Evolutionary conservation across 371 early-diverging fungal genomes (phyloP).

Genomic region (Conidiobolus incongruus): DNA sequence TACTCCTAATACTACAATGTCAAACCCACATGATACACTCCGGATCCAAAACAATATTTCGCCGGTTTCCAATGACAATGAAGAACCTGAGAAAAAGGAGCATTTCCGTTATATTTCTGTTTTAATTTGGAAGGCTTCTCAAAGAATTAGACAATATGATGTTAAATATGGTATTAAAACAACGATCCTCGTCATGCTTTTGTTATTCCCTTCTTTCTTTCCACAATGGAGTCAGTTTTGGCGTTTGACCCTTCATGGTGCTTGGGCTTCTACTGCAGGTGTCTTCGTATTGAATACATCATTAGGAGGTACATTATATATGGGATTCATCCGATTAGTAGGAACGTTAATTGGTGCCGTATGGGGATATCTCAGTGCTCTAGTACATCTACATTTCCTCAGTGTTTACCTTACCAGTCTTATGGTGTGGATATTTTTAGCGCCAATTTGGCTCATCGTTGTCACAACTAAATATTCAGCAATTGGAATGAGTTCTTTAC

Average conservation of each 20-base stretch:
- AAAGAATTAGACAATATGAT: too few species aligned
- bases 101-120: too few species aligned
- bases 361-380: conserved; percentile 2
- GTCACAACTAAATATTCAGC: neutral
- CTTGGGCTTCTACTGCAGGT: conserved; percentile 3
- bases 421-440: conserved; percentile 2
- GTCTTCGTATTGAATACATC: neutral
- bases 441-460: conserved; percentile 1
- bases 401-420: neutral
- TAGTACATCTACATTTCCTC: neutral
- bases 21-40: too few species aligned
- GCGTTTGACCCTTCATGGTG: neutral
- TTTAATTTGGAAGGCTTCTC: too few species aligned
- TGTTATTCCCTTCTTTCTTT: too few species aligned
- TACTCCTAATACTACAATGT: too few species aligned
- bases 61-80: too few species aligned
- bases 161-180: too few species aligned
- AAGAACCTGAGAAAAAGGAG: too few species aligned
- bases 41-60: too few species aligned
- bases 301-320: neutral
- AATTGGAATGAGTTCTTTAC: conserved; percentile 1
- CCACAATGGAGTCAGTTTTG: too few species aligned
- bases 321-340: neutral
- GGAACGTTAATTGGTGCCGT: conserved; percentile 1
- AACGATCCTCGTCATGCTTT: too few species aligned